Evolutionary conservation across 352 stramenopile genomes (phyloP), one percentile per base, ranked within the genome.

Genomic region (Phytophthora boehmeriae): DNA sequence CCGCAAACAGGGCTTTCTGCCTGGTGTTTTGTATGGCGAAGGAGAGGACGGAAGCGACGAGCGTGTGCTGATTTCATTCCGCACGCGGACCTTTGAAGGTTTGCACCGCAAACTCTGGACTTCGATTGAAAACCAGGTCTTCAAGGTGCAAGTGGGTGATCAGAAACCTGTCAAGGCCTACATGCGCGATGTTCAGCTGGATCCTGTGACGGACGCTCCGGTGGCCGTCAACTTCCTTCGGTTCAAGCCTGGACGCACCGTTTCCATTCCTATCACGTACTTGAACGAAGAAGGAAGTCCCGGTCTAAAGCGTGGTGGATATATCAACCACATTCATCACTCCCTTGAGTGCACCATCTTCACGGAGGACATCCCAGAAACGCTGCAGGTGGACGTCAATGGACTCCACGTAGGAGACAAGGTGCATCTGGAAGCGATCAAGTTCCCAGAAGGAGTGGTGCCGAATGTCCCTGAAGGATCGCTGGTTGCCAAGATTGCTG

Each of bases 271-370:
- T 25, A 86, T 98, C 58, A 85, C 76, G 49, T 96, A 96, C 67
- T 63, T 98, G 57, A 98, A 98, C 63, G 81, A 97, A 53, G 95
- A 98, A 80, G 88, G 95, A 47, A 96, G 80, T 32, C 92, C 90
- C 11, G 93, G 92, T n/a, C 86, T 98, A 71, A 98, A 98, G 79
- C 85, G 91, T 28, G 93, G 94, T 61, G 93, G 93, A 34, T 98
- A 94, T 68, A 97, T 98, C 67, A 96, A 95, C 78, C 80, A 93
- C 76, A 93, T 96, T 52, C 62, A 89, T 72, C 86, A 95, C 65
- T 73, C 92, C 42, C 80, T 96, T 48, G 82, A 92, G 54, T 96
- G 88, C 73, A 72, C 59, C 56, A 78, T 91, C 52, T 88, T 78
- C 61, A 92, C 84, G 55, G 82, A 93, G 46, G 59, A 84, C 32